Base-by-base conservation (phyloP, 2,329 filamentous ascomycete species). In the Harringtonia lauricola region DNA sequence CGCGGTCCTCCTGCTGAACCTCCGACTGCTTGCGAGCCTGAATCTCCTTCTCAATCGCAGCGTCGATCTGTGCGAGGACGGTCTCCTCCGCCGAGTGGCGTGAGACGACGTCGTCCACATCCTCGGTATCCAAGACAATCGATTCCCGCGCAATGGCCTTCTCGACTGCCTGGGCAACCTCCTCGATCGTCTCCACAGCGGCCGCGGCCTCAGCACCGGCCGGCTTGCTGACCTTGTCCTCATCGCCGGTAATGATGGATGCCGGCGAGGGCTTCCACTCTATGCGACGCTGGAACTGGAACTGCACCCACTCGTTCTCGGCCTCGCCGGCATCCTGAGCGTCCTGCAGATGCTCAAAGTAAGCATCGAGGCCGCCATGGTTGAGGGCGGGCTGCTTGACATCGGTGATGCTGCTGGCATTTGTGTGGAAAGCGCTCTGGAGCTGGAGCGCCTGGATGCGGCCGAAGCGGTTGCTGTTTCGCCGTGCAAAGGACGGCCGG, bases 311-410 rank as follows among this genome's bases (percentile, higher is more conserved):
- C 60, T 95, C 89, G 52, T 83, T 79, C 41, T 87, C 83, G 35
- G 43, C 66, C 55, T 83, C 80, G 30, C 76, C 82, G 40, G 73
- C 71, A 47, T 72, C 72, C 60, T 90, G 80, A 51, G 81, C 76
- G 60, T 84, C 83, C 63, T 90, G 87, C 69, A 92, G 84, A 43
- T 87, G 86, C 61, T 92, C 87, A 56, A 88, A 94, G 65, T 95
- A 95, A 55, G 86, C 88, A 49, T 89, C 88, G 72, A 96, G 59
- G 47, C 83, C 84, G 50, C 75, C 75, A 65, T 83, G 75, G 46
- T 59, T 64, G 17, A 55, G 55, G 46, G 58, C 60, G 51, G 65
- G 70, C 35, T 70, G 65, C 44, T 74, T 74, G 54, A 76, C 70
- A 51, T 84, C 80, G 46, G 69, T 61, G 51, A 71, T 66, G 48